Conservation (phyloP, 225 moss, liverwort and hornwort genomes). For the Pseudoscleropodium purum region DNA sequence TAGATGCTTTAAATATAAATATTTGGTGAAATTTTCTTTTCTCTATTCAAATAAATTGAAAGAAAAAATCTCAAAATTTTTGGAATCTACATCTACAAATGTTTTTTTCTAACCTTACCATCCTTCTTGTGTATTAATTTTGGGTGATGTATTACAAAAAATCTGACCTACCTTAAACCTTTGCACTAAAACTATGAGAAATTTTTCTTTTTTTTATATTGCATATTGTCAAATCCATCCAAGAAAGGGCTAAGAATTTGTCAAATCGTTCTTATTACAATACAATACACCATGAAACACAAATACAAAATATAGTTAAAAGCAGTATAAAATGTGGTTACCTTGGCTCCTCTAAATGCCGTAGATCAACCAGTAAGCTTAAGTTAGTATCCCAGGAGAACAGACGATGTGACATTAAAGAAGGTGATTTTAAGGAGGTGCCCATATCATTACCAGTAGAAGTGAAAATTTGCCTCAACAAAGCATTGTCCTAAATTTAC, state of each 20-base stretch:
- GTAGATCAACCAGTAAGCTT: too few relatives aligned
- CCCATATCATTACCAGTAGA: not conserved
- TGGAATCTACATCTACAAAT: not conserved
- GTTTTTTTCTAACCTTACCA: not conserved
- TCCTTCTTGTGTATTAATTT: fast-evolving
- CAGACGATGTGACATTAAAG: not conserved
- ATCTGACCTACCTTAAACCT: fast-evolving
- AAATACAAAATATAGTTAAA: not conserved
- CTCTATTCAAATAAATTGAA: not conserved
- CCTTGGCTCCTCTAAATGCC: not conserved
- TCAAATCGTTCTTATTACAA: too few relatives aligned
- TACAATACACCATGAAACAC: too few relatives aligned
- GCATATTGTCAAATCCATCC: not conserved
- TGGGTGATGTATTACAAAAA: not conserved
- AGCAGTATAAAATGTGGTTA: not conserved
- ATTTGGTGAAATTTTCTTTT: not conserved
- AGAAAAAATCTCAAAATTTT: not conserved
- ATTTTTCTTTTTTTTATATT: too few relatives aligned
- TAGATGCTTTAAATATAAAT: not conserved
- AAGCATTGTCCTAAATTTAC: not conserved
- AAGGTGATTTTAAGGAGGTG: not conserved
- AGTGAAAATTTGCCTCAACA: not conserved
- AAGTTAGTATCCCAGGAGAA: too few relatives aligned
- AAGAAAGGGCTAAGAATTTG: not conserved
- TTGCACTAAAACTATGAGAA: fast-evolving